A percentile compares a stretch with the other conserved stretches of the same genome.
Evolutionary conservation across 306 rosid species (phyloP).

Genomic region (Carpinus fangiana): DNA sequence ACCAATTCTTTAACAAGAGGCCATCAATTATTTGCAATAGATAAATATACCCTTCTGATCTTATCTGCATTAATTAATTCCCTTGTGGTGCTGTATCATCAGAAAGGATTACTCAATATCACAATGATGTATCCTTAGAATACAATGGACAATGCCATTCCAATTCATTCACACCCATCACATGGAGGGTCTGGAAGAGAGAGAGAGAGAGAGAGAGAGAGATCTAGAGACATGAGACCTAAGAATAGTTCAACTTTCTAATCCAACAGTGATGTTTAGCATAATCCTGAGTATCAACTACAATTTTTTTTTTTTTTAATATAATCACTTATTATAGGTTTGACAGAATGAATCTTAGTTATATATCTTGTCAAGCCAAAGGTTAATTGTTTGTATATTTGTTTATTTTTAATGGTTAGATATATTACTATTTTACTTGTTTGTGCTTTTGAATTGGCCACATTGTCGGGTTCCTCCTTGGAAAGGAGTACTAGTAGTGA

Average conservation of each 20-base stretch:
- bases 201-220: slow-evolving; percentile 26
- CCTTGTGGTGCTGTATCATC: slow-evolving; percentile 52
- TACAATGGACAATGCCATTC: slow-evolving; percentile 31
- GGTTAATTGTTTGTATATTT: not conserved
- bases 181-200: slow-evolving; percentile 32
- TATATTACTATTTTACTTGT: too few relatives aligned
- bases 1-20: not conserved
- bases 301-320: not conserved
- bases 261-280: not conserved
- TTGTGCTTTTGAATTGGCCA: too few relatives aligned
- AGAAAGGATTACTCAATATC: slow-evolving; percentile 46
- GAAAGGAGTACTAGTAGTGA: too few relatives aligned
- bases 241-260: slow-evolving; percentile 14
- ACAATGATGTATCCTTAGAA: slow-evolving; percentile 57
- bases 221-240: not conserved
- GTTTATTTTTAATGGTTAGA: too few relatives aligned
- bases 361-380: not conserved
- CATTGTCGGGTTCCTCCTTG: too few relatives aligned
- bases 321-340: not conserved
- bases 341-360: not conserved
- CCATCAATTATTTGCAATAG: slow-evolving; percentile 6
- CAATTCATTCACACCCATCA: slow-evolving; percentile 47
- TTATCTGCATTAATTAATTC: not conserved
- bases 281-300: not conserved
- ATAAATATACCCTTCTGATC: not conserved